Evolutionary conservation across 2,329 filamentous ascomycete genomes (phyloP), one percentile per base, ranked within the genome.

Genomic region (Pseudogymnoascus sp.): DNA sequence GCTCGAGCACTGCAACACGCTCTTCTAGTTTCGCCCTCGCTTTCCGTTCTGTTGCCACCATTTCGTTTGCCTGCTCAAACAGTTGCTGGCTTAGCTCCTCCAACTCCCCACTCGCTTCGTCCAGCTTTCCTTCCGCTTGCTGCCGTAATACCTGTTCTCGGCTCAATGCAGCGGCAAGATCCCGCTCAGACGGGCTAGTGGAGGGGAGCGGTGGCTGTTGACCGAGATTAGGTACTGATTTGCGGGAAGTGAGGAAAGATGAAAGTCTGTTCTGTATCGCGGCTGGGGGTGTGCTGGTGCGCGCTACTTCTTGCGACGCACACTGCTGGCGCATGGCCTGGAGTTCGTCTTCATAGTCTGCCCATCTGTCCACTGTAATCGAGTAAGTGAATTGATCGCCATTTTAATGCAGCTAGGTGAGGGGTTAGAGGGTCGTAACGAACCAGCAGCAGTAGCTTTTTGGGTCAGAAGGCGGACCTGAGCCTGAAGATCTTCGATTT

Each of bases 61-160:
- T 94, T 75, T 92, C 86, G 73, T 94, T 94, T 60, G 90, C 90
- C 77, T 92, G 87, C 76, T 90, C 86, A 73, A 94, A 94, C 61
- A 94, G 77, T 59, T 82, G 83, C 17, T 84, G 87, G 70, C 84
- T 90, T 66, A 94, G 78, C 75, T 94, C 90, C 75, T 93, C 90
- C 17, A 93, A 82, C 77, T 94, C 90, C 10, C 78, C 80, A 69
- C 84, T 86, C 59, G 89, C 88, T 59, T 85, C 82, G 66, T 80
- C 80, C 17, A 91, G 77, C 65, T 84, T 82, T 59, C 82, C 81
- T 75, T 94, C 90, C 1, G 90, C 90, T 60, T 85, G 83, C 39
- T 81, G 78, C 10, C 90, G 84, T 63, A 89, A 79, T 48, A 76
- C 77, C 71, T 89, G 84, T 73, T 93, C 90, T 61, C 83, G 81